Evolutionary conservation across 108 stramenopile genomes (phyloP), one percentile per base, ranked within the genome.

Genomic region (Skeletonema marinoi): DNA sequence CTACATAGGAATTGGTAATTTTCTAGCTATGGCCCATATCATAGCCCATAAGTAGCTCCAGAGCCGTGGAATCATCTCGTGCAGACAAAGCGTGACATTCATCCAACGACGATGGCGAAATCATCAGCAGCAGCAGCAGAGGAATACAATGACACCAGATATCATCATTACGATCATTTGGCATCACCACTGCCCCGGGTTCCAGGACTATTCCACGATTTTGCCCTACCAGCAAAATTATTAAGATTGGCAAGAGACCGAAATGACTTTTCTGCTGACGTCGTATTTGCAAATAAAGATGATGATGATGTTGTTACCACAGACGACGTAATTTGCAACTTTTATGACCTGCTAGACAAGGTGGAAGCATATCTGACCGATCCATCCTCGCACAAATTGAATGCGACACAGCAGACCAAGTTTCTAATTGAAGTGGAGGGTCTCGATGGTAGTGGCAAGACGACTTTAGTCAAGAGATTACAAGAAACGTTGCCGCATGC

Each of bases 401-500:
- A 50, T n/a, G 3, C 6, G n/a, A 19, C 6, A 4, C 16, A 50
- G 11, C 50, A 16, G 21, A 33, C 31, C 0, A 67, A 60, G 29
- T 56, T 67, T n/a, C 65, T 85, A 21, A 64, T 85, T 21, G 79
- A 63, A 31, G 68, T 85, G 2, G 84, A 81, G 25, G 84, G 84
- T 13, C 62, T 85, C 10, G 84, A 85, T 70, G 84, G 84, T 21
- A 50, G 32, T 30, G 84, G 84, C n/a, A 85, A 85, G 61, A 72
- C 75, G 6, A 71, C 79, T 2, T 36, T 85, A 29, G 78, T 80
- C 33, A 32, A 60, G 8, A 54, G 33, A 12, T 31, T 85, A 21
- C 19, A 35, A 4, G 30, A 39, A 6, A 17, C 29, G 3, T 29
- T 84, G 4, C 35, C 71, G n/a, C 42, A 68, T 14, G 74, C 70